Base-by-base conservation (phyloP, 78 protist genomes). In the Dictyostelium firmibasis region DNA sequence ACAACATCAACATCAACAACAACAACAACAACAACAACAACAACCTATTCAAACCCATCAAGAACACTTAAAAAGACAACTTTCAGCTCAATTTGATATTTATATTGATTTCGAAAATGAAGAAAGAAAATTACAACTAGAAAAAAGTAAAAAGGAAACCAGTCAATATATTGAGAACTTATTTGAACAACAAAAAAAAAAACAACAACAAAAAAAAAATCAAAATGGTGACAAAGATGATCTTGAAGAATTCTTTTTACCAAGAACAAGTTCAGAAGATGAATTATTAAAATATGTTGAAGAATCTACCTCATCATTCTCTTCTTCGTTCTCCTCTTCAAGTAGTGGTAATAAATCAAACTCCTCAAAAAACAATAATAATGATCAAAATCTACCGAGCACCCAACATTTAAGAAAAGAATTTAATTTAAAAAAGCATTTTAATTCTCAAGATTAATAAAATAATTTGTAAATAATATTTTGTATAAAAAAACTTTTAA, bases 191-290 rank as follows among this genome's bases (percentile, higher is more conserved):
- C 67, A 16, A 82, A 57, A 60, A 35, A 4, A 14, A 27, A 7
- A 64, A 83, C 69, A 83, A 33, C 36, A 29, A 60, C 36, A 20
- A 50, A 20, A 13, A 79, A 20, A 23, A 33, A 14, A 13, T 43
- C 23, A 78, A 4, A 27, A 25, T 1, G 25, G 4, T 83, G 25
- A 64, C 6, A 9, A n/a, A 9, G 70, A 81, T 81, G 60, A 14
- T 81, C 4, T 18, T 33, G 86, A 81, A 13, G 85, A 79, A 29
- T 41, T 29, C 11, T 57, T 82, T 57, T 14, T 57, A 82, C 86
- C 85, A 81, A 81, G 86, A 82, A 82, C 86, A 18, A 60, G 23
- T 23, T 82, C 86, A 4, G 86, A 82, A 23, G 33, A 82, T 29
- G 38, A 82, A 25, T 11, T 82, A 57, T 57, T 82, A 31, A 44